phyloP scores from a whole-genome alignment of 169 alveolate genomes.

The Plasmodium vinckei region DNA sequence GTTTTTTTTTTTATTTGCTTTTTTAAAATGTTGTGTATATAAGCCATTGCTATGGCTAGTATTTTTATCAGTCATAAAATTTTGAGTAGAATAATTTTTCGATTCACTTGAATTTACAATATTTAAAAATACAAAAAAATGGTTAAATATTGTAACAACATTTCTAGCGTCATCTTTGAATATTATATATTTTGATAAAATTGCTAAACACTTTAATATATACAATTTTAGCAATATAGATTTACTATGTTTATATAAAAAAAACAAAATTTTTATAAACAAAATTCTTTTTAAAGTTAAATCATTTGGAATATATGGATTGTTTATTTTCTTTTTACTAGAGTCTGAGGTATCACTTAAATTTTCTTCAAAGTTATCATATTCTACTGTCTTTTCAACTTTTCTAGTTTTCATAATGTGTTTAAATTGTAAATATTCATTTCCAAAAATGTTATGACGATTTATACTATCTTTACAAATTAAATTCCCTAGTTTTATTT shows the following conservation, averaged over 20 bases:
- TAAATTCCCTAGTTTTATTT: conserved; percentile 19
- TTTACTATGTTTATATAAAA: conserved; percentile 22
- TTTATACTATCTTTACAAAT: background rate
- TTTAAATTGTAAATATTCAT: conserved; percentile 11
- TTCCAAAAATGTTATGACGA: background rate
- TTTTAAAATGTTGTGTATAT: too few relatives aligned
- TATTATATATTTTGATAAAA: conserved; percentile 16
- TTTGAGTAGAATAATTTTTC: too few relatives aligned
- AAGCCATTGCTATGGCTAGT: too few relatives aligned
- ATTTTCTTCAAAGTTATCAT: background rate
- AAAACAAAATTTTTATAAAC: conserved; percentile 48
- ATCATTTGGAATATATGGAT: conserved; percentile 10
- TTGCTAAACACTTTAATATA: conserved; percentile 19
- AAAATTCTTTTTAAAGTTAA: conserved; percentile 14
- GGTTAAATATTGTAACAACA: conserved; percentile 17
- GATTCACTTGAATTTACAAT: background rate
- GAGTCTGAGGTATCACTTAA: background rate
- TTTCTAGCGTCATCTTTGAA: conserved; percentile 34
- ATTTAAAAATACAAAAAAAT: conserved; percentile 8
- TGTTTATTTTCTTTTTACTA: background rate
- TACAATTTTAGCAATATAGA: background rate
- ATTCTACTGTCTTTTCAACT: background rate
- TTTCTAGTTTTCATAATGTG: background rate
- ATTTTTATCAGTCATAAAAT: too few relatives aligned
- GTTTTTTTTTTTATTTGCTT: too few relatives aligned